Conservation (phyloP, 306 rosid species). For the Acacia melanoxylon region DNA sequence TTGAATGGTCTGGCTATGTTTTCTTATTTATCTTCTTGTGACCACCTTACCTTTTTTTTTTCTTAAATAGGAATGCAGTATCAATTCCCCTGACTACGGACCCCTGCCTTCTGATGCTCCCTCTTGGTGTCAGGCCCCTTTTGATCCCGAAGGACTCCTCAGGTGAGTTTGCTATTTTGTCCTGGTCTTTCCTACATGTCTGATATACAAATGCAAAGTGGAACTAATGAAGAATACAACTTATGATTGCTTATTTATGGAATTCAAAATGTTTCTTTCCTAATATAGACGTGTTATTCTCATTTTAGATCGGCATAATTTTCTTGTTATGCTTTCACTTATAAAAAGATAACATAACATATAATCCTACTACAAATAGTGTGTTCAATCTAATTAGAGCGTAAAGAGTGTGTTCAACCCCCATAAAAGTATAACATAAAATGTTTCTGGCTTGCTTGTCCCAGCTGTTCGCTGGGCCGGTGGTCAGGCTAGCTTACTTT, state of each 20-base stretch:
- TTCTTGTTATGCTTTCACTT: not conserved
- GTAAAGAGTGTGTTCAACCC: no score
- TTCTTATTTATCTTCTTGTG: not conserved
- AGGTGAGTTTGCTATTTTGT: constrained; percentile 47
- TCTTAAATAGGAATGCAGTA: constrained; percentile 74
- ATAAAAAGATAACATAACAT: not conserved
- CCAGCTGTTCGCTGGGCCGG: no score
- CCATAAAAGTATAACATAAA: no score
- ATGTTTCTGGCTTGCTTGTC: no score
- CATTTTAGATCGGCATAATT: not conserved
- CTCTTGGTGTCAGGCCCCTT: constrained; percentile 98
- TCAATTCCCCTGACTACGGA: constrained; percentile 79
- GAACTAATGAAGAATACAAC: not conserved
- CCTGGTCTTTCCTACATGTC: not conserved
- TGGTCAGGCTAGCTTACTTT: not conserved
- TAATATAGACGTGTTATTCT: not conserved
- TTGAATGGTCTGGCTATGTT: not conserved
- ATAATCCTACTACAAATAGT: not conserved
- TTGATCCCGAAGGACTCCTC: constrained; percentile 96
- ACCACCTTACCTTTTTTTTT: not conserved
- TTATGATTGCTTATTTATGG: not conserved
- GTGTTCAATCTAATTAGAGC: not conserved
- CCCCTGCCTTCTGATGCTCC: constrained; percentile 91
- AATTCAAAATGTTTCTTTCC: not conserved
- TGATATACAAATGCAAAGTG: not conserved